A percentile compares a stretch with the other conserved stretches of the same genome.
Evolutionary conservation across 768 basidiomycete genomes (phyloP).

Genomic region (Rhodotorula toruloides): DNA sequence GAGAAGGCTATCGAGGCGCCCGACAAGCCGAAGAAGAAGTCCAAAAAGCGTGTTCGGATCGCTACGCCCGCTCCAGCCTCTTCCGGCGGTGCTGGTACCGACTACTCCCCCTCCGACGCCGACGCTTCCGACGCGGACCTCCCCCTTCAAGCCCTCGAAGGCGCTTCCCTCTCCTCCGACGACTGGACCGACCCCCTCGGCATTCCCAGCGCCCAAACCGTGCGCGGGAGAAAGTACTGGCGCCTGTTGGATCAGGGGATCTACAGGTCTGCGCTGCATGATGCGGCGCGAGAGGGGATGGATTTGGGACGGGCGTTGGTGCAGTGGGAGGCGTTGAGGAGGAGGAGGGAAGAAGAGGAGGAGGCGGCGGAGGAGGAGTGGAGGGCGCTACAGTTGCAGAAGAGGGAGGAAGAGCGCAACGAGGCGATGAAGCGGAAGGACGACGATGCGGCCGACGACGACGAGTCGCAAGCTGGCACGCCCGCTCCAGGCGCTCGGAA

Average conservation of each 20-base stretch:
- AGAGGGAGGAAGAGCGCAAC: not conserved
- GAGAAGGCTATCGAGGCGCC: not conserved
- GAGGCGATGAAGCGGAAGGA: not conserved
- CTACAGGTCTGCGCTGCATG: constrained; percentile 15
- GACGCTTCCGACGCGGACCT: not conserved
- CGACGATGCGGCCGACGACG: not conserved
- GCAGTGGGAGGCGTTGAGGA: constrained; percentile 10
- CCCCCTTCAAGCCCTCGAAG: not conserved
- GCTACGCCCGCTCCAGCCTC: not conserved
- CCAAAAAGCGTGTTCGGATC: constrained; percentile 7
- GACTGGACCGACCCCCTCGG: constrained; percentile 7
- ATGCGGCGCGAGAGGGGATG: not conserved
- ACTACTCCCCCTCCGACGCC: not conserved
- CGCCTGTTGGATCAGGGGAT: constrained; percentile 13
- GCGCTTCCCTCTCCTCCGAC: not conserved
- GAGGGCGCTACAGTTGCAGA: not conserved
- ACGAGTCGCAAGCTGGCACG: not conserved
- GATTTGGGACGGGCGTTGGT: constrained; percentile 7
- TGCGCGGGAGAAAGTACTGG: constrained; percentile 10
- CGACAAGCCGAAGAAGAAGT: not conserved
- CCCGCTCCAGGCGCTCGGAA: not conserved
- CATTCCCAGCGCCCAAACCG: not conserved
- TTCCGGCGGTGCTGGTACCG: not conserved
- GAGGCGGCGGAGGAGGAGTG: not conserved
- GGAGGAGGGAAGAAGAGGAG: not conserved